Evolutionary conservation across 139 green algal genomes (phyloP).

Genomic region (Edaphochlamys debaryana): DNA sequence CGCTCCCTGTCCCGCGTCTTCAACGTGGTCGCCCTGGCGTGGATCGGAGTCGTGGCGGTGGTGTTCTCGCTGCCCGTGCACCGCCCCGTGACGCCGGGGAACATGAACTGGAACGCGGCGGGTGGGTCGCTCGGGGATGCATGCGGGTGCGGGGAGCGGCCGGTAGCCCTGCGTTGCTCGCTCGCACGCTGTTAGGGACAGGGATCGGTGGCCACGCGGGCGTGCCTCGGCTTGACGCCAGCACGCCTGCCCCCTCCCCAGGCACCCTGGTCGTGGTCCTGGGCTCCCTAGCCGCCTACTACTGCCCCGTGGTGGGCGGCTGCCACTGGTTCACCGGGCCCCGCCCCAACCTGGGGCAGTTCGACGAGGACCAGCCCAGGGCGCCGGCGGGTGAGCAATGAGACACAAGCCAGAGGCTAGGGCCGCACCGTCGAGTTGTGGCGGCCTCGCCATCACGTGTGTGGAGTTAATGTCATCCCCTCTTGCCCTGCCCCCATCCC

Average conservation of each 20-base stretch:
- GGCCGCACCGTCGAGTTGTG: no score
- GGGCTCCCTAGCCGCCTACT: not conserved
- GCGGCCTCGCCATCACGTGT: no score
- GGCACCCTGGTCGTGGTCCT: not conserved
- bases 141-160: no score
- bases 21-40: slow-evolving; percentile 3
- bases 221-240: no score
- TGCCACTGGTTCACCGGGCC: slow-evolving; percentile 34
- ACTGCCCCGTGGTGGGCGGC: slow-evolving; percentile 26
- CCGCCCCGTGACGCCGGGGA: not conserved
- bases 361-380: not conserved
- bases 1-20: not conserved
- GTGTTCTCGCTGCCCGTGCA: slow-evolving; percentile 26
- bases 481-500: no score
- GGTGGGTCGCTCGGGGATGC: not conserved
- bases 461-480: no score
- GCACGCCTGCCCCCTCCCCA: not conserved
- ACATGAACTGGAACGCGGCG: slow-evolving; percentile 35
- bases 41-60: not conserved
- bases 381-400: no score
- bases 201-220: no score
- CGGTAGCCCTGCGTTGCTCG: no score
- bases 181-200: not conserved
- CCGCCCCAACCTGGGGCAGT: slow-evolving; percentile 31
- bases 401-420: no score